phyloP scores from a whole-genome alignment of 495 filamentous ascomycete species.

The Cercophora samala region DNA sequence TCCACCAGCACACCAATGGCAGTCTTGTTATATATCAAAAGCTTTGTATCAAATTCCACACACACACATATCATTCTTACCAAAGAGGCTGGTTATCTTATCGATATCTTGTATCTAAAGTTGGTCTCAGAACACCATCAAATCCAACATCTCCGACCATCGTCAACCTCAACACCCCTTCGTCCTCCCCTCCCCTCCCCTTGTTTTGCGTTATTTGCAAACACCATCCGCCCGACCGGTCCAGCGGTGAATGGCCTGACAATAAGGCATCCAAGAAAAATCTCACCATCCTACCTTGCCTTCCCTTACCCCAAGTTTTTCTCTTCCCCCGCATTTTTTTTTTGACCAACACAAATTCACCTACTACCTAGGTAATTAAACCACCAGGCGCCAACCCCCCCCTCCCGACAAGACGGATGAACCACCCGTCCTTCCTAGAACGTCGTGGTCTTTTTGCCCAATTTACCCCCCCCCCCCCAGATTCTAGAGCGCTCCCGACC shows the following conservation, averaged over 20 bases:
- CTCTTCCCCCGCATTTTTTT: not conserved
- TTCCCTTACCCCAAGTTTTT: not conserved
- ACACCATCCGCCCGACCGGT: not conserved
- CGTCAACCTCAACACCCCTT: too few relatives aligned
- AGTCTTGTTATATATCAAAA: not conserved
- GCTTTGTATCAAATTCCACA: not conserved
- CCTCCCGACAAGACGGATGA: not conserved
- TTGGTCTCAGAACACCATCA: not conserved
- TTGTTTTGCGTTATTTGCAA: not conserved
- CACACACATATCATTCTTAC: not conserved
- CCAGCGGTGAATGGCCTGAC: not conserved
- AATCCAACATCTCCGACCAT: too few relatives aligned
- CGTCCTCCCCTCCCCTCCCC: not conserved
- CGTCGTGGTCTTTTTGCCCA: not conserved
- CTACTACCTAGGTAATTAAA: too few relatives aligned
- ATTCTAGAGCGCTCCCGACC: not conserved
- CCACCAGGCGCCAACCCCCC: not conserved
- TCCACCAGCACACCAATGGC: not conserved
- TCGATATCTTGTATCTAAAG: not conserved
- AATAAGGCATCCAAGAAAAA: not conserved
- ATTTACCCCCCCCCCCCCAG: not conserved
- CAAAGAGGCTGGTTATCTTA: not conserved
- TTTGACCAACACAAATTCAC: too few relatives aligned
- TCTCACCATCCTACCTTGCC: not conserved
- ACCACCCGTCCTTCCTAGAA: not conserved